Evolutionary conservation across 2,329 filamentous ascomycete genomes (phyloP).

Genomic region (Penicillium olsonii): DNA sequence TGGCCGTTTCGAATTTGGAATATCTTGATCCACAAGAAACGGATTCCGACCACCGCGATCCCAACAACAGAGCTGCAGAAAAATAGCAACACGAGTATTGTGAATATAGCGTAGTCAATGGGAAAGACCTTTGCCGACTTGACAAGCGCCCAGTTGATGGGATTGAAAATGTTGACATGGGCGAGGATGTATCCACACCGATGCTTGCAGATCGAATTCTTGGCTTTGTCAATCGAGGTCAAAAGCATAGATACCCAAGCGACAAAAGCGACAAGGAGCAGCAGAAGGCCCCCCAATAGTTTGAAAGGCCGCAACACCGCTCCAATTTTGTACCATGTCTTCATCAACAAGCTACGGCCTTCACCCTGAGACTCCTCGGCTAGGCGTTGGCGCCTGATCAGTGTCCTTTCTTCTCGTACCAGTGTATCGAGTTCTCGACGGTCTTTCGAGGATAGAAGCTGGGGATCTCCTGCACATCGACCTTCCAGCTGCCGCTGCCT

Average conservation of each 20-base stretch:
- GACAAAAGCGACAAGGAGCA: constrained; percentile 72
- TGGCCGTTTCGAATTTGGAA: constrained; percentile 89
- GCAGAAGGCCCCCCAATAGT: constrained; percentile 76
- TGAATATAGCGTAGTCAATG: constrained; percentile 87
- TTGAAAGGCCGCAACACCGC: constrained; percentile 86
- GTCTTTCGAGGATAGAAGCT: constrained; percentile 79
- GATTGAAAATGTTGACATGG: constrained; percentile 88
- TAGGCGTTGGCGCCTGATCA: constrained; percentile 84
- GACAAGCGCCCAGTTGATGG: constrained; percentile 86
- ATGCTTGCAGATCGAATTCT: constrained; percentile 88
- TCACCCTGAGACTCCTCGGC: constrained; percentile 70
- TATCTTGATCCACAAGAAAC: constrained; percentile 92
- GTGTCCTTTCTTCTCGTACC: constrained; percentile 84
- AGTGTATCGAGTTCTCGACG: constrained; percentile 84
- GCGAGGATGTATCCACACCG: constrained; percentile 91
- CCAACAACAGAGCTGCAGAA: constrained; percentile 87
- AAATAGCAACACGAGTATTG: constrained; percentile 79
- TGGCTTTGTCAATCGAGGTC: constrained; percentile 93
- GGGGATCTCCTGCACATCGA: constrained; percentile 74
- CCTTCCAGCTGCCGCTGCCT: constrained; percentile 88
- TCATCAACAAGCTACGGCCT: constrained; percentile 72
- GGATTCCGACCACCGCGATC: constrained; percentile 83
- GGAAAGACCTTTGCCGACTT: constrained; percentile 82
- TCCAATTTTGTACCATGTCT: constrained; percentile 75
- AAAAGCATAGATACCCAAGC: constrained; percentile 92